phyloP scores from a whole-genome alignment of 495 filamentous ascomycete species.

The Xylaria curta region DNA sequence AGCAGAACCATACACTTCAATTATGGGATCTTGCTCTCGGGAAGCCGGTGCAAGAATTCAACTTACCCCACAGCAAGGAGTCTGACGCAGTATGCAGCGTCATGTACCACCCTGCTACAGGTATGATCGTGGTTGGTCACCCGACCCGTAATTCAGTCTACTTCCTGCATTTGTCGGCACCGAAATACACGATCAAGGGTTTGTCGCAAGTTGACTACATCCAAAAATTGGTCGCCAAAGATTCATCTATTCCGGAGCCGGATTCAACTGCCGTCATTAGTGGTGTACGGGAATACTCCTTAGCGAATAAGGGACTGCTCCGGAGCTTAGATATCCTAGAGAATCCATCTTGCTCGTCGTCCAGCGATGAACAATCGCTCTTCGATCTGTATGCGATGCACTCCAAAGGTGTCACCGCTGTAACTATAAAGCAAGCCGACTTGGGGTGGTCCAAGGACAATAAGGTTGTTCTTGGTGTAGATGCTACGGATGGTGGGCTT shows the following conservation, averaged over 20 bases:
- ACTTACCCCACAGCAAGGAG: constrained; percentile 95
- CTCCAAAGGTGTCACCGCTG: constrained; percentile 88
- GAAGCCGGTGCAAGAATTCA: constrained; percentile 95
- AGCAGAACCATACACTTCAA: constrained; percentile 98
- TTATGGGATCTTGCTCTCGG: constrained; percentile 96
- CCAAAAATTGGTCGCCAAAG: constrained; percentile 73
- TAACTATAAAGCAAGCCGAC: constrained; percentile 84
- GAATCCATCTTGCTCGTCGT: constrained; percentile 58
- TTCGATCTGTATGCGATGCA: constrained; percentile 98
- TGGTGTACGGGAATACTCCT: constrained; percentile 91
- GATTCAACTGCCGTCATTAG: constrained; percentile 96
- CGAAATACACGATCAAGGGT: constrained; percentile 79
- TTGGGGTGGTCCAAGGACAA: constrained; percentile 88
- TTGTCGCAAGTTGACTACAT: constrained; percentile 90
- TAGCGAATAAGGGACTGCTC: constrained; percentile 84
- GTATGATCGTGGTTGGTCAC: constrained; percentile 93
- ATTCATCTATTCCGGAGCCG: constrained; percentile 74
- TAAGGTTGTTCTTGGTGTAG: constrained; percentile 76
- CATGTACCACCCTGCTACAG: constrained; percentile 85
- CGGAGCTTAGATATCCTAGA: constrained; percentile 88
- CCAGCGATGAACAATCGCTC: constrained; percentile 63
- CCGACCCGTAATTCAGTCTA: constrained; percentile 97
- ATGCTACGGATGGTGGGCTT: constrained; percentile 72
- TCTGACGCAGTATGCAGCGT: constrained; percentile 97
- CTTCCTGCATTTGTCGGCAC: constrained; percentile 92